Evolutionary conservation across 2,329 filamentous ascomycete species (phyloP).

Genomic region (Penicillium hordei): DNA sequence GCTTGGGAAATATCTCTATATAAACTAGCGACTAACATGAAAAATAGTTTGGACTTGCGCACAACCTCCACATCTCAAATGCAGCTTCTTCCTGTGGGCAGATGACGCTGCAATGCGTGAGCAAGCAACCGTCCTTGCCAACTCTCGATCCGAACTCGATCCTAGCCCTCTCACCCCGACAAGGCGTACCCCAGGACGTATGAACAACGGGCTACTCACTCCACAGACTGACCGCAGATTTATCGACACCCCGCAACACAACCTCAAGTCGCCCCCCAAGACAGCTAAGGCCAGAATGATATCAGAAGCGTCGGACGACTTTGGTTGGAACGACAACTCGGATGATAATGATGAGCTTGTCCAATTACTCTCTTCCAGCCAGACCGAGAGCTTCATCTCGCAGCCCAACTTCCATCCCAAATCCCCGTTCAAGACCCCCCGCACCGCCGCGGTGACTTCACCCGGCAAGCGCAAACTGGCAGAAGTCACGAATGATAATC

Average conservation of each 20-base stretch:
- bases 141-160: constrained; percentile 49
- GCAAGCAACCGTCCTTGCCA: constrained; percentile 50
- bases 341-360: constrained; percentile 33
- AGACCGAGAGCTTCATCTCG: constrained; percentile 17
- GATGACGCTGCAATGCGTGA: constrained; percentile 58
- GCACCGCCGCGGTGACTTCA: constrained; percentile 33
- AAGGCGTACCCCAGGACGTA: constrained; percentile 4
- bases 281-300: constrained; percentile 34
- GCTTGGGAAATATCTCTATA: not conserved
- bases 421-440: constrained; percentile 39
- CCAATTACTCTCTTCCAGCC: constrained; percentile 11
- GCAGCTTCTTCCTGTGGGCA: constrained; percentile 63
- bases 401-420: constrained; percentile 36
- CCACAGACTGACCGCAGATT: constrained; percentile 34
- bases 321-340: constrained; percentile 39
- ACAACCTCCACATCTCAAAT: constrained; percentile 48
- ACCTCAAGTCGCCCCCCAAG: constrained; percentile 21
- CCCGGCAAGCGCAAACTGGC: constrained; percentile 40
- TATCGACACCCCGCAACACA: constrained; percentile 15
- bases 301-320: constrained; percentile 37
- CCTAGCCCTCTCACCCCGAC: constrained; percentile 12
- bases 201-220: constrained; percentile 32
- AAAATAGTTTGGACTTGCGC: constrained; percentile 58
- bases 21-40: not conserved
- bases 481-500: constrained; percentile 22